These are phyloP conservation scores for Penicillium diatomitis DNA, from an alignment of 495 filamentous ascomycete genomes.

Conservation along the genomic window DNA sequence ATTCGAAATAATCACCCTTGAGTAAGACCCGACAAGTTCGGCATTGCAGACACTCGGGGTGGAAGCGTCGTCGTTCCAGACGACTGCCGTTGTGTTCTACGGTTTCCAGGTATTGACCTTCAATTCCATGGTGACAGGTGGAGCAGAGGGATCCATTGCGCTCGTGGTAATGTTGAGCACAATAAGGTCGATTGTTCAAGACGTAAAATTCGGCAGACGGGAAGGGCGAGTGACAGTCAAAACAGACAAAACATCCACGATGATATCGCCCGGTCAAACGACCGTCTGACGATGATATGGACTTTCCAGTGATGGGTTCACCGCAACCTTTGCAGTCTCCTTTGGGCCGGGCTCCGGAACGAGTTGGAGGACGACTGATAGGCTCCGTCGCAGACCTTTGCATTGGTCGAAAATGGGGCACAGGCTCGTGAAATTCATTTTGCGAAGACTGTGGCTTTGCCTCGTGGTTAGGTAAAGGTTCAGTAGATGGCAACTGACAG, in stretches of 20 bases:
- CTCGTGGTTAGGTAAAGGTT: no score
- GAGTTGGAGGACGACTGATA: slow-evolving; percentile 23
- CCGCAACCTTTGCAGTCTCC: slow-evolving; percentile 79
- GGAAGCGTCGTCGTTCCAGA: slow-evolving; percentile 66
- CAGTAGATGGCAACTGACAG: no score
- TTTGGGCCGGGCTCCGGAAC: slow-evolving; percentile 38
- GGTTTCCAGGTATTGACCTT: slow-evolving; percentile 92
- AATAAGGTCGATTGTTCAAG: slow-evolving; percentile 75
- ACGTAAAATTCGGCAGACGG: slow-evolving; percentile 90
- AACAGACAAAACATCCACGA: slow-evolving; percentile 87
- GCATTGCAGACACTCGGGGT: slow-evolving; percentile 80
- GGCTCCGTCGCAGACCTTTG: slow-evolving; percentile 20
- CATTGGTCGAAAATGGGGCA: slow-evolving; percentile 13
- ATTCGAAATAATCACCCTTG: slow-evolving; percentile 62
- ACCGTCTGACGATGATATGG: slow-evolving; percentile 86
- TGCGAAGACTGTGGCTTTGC: neutral
- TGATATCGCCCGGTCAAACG: slow-evolving; percentile 91
- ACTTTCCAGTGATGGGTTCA: slow-evolving; percentile 75
- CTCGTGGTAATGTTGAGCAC: slow-evolving; percentile 86
- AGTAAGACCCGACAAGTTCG: slow-evolving; percentile 44
- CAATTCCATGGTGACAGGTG: slow-evolving; percentile 75
- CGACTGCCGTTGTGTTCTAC: slow-evolving; percentile 26
- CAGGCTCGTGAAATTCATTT: slow-evolving; percentile 10
- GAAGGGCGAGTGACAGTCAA: slow-evolving; percentile 73
- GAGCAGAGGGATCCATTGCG: slow-evolving; percentile 79